Percentiles rank a stretch among this genome's conserved stretches.
Evolutionary conservation across 2,329 filamentous ascomycete genomes (phyloP).

Genomic region (Ophiocordyceps sinensis): DNA sequence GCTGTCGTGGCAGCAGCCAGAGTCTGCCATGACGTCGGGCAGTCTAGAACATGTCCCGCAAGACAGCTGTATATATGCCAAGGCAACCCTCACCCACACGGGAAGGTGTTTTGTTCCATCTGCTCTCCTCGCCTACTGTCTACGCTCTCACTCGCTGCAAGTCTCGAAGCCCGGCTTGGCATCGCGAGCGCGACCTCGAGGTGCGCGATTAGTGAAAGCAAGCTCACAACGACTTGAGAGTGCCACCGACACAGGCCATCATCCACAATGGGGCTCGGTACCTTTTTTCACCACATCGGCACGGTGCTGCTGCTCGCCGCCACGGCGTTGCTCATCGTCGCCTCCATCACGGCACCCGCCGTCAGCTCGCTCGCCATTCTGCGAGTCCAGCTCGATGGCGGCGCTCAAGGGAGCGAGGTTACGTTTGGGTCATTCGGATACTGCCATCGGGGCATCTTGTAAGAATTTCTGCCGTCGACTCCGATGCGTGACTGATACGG

Average conservation of each 20-base stretch:
- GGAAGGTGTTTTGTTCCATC: background rate
- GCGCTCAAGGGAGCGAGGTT: slow-evolving; percentile 20
- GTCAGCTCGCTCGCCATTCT: slow-evolving; percentile 39
- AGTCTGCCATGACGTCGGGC: background rate
- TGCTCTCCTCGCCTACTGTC: background rate
- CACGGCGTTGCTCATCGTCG: slow-evolving; percentile 41
- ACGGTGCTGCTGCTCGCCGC: slow-evolving; percentile 41
- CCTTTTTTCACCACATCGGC: slow-evolving; percentile 41
- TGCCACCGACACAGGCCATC: slow-evolving; percentile 1
- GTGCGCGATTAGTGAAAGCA: background rate
- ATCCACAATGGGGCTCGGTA: slow-evolving; percentile 30
- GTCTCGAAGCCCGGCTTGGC: background rate
- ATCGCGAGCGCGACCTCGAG: background rate
- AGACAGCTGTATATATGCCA: slow-evolving; percentile 3
- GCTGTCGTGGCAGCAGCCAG: no score
- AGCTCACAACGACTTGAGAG: background rate
- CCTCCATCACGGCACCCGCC: slow-evolving; percentile 43
- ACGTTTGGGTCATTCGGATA: slow-evolving; percentile 48
- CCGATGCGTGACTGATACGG: background rate
- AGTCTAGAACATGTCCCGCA: background rate
- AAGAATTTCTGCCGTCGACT: slow-evolving; percentile 2
- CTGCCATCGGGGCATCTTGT: slow-evolving; percentile 24
- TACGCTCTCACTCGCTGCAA: background rate
- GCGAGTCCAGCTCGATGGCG: slow-evolving; percentile 31
- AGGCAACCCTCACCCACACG: background rate